Conservation (phyloP, 371 early-diverging fungal species). For the Rhizopus delemar region DNA sequence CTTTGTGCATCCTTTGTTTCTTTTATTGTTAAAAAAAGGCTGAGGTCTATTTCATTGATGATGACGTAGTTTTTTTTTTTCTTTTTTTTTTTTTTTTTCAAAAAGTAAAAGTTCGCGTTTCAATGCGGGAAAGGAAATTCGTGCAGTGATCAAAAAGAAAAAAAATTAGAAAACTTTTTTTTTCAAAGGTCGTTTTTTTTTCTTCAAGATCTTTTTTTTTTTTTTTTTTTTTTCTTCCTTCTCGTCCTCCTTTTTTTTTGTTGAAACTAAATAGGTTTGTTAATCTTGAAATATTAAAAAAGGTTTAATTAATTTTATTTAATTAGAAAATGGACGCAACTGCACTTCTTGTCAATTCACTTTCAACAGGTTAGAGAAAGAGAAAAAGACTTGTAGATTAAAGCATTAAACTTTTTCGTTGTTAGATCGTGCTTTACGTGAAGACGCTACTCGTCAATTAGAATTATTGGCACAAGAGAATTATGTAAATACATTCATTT, state of each 20-base stretch:
- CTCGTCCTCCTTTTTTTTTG: not conserved
- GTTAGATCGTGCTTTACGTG: constrained; percentile 56
- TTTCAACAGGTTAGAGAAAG: constrained; percentile 64
- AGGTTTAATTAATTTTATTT: not conserved
- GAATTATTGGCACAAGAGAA: constrained; percentile 74
- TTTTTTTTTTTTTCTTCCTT: not conserved
- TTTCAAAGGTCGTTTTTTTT: not conserved
- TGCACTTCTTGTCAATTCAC: constrained; percentile 73
- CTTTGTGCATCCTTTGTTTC: too few species aligned
- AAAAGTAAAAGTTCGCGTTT: too few species aligned
- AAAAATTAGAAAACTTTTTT: not conserved
- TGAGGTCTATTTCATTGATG: too few species aligned
- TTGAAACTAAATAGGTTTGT: not conserved
- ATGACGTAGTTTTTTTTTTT: too few species aligned
- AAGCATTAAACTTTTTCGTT: constrained; percentile 42
- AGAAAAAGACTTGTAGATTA: constrained; percentile 3
- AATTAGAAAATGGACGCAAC: constrained; percentile 63
- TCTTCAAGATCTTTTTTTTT: not conserved
- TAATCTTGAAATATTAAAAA: not conserved
- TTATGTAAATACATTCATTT: constrained; percentile 63
- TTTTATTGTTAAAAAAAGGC: too few species aligned
- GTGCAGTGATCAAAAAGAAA: not conserved
- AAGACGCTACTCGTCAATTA: constrained; percentile 76
- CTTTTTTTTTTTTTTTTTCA: too few species aligned
- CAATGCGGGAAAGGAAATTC: not conserved